Base-by-base conservation (phyloP, 352 stramenopile genomes). In the Chrysophaeum taylorii region DNA sequence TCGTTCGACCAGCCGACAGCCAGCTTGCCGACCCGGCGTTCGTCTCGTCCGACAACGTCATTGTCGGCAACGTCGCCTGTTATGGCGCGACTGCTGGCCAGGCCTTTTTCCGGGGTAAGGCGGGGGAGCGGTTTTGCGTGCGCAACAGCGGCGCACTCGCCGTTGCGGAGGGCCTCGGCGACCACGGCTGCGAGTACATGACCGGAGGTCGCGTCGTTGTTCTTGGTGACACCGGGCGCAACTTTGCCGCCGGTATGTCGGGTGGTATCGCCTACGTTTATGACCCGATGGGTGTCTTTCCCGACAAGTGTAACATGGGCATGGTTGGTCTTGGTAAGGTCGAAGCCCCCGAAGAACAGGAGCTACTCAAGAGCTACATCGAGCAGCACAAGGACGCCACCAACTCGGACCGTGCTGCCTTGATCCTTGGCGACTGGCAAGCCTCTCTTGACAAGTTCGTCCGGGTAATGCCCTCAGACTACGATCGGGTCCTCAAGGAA, bases 161-260 rank as follows among this genome's bases (percentile, higher is more conserved):
- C 16, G 92, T 98, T 42, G 91, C 96, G 41, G 93, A 98, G 79
- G 92, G 92, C 63, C 87, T 95, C 50, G 93, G 93, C 73, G 92
- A 97, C 76, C 93, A 98, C 78, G 92, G 91, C 36, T 96, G 89
- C 68, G 93, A 98, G 80, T 98, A 98, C 85, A 98, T 98, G 93
- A 98, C 93, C n/a, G 92, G 92, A 70, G 86, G 91, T 70, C 78
- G 87, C 62, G 86, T 97, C 37, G 89, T 97, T 35, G 86, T 94
- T 57, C 80, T 98, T 7, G 92, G 92, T 23, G 77, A 84, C 29
- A 97, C 91, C 39, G 92, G 93, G 38, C 87, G 91, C 72, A 98
- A 98, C 84, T 97, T 97, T 80, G 92, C 89, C 53, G 92, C 92
- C 36, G 92, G 92, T 73, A 97, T 97, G 92, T 96, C 86, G 73